Conservation (phyloP, 257 asterid species). For the Petrea volubilis region DNA sequence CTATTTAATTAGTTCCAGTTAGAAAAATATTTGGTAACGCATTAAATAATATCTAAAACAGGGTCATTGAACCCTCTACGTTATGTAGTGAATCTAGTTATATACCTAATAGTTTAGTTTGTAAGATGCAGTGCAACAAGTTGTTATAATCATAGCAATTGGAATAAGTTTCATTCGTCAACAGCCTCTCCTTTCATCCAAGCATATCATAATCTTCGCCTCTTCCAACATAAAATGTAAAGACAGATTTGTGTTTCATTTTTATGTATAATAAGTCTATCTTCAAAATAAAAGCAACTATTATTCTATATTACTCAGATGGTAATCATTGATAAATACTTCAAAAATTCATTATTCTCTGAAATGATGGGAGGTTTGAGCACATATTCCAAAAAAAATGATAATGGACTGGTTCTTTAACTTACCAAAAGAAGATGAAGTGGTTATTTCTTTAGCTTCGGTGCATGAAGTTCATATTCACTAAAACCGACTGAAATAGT, state of each 20-base stretch:
- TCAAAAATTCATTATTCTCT: background rate
- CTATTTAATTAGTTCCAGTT: too few relatives aligned
- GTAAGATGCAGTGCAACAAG: constrained; percentile 12
- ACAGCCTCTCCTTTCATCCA: background rate
- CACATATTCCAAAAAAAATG: too few relatives aligned
- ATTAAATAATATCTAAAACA: constrained; percentile 22
- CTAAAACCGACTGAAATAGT: too few relatives aligned
- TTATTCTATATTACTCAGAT: constrained; percentile 17
- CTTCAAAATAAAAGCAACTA: background rate
- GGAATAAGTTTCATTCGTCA: constrained; percentile 33
- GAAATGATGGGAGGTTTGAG: constrained; percentile 29
- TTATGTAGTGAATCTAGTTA: background rate
- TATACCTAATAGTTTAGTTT: background rate
- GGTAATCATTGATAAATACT: too few relatives aligned
- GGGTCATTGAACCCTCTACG: background rate
- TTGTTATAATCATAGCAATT: constrained; percentile 17
- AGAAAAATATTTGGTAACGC: background rate
- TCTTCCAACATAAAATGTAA: constrained; percentile 5
- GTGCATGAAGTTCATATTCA: too few relatives aligned
- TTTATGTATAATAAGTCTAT: background rate
- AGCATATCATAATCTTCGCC: background rate
- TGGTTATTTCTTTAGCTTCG: too few relatives aligned
- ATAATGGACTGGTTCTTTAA: too few relatives aligned
- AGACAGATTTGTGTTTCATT: background rate
- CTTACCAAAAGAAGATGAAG: too few relatives aligned